Evolutionary conservation across 495 filamentous ascomycete genomes (phyloP), one percentile per base, ranked within the genome.

Genomic region (Delitschia confertaspora): DNA sequence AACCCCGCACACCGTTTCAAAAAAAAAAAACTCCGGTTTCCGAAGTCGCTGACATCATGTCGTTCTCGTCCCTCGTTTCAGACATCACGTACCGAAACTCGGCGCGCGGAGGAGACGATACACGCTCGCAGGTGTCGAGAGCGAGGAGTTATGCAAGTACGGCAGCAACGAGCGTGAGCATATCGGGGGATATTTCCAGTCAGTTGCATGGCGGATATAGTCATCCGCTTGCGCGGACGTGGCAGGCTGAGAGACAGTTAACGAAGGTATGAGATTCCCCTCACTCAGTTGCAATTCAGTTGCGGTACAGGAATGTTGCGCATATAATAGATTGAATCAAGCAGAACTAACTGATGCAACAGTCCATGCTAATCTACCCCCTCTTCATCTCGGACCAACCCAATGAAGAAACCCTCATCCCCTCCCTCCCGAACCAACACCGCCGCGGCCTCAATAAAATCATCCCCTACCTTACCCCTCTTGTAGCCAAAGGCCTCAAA

Each of bases 311-410:
- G n/a, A n/a, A n/a, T n/a, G n/a, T n/a, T n/a, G n/a, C n/a, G n/a
- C n/a, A n/a, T n/a, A n/a, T n/a, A 33, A 11, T 7, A 23, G 31
- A 22, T 37, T 13, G 6, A 25, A 39, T 24, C 19, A 8, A 1
- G 18, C 42, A 24, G 22, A 34, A 14, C 19, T 16, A 13, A 19
- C 23, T 33, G 10, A 16, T 17, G 16, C 30, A 11, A 3, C 52
- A 94, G 89, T 88, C 88, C 23, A 96, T 96, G 89, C 76, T 98
- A 53, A 94, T 98, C 38, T 95, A 93, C 63, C 91, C 91, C 2
- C 74, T 98, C 31, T 98, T 98, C 68, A 82, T 98, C 51, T 91
- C 91, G 45, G 91, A 96, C 64, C 76, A 83, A 42, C 81, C 85
- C 11, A 83, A 98, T 56, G 89, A 96, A 67, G 86, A 93, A 65